Evolutionary conservation across 2,329 filamentous ascomycete species (phyloP), one percentile per base, ranked within the genome.

Genomic region (Pestalotiopsis sp.): DNA sequence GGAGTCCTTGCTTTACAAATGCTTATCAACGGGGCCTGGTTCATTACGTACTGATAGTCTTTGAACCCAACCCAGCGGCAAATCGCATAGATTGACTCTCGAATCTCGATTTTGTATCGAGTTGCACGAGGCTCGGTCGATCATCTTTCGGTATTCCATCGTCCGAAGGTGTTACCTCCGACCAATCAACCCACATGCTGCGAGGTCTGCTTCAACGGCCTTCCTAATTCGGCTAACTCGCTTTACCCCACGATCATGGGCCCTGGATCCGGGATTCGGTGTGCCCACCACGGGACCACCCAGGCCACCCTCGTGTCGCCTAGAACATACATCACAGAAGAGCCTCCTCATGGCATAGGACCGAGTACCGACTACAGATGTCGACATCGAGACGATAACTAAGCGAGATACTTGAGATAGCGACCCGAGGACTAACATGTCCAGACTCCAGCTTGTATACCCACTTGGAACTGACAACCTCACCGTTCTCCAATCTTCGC

Each of bases 331-430:
- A 20, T 9, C 45, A 11, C 11, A 66, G 25, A 67, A 67, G 65
- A 67, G 65, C 65, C 65, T 56, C 65, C 23, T 56, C 14, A 14
- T 20, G 31, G 52, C 41, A 56, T 59, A 41, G 31, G 52, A 67
- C n/a, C 36, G 20, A 39, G 13, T 59, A 31, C 65, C 65, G 65
- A 56, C 39, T 20, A 14, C 38, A 23, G 27, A 45, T 67, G 20
- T 58, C 27, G 23, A 20, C 13, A 25, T 17, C 2, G 23, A 23
- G 57, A n/a, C 57, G 31, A 63, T 63, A 63, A 17, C 61, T 27
- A 49, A 65, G 62, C 62, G 38, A 49, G 38, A 65, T 23, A 45
- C 14, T 27, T n/a, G 38, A 45, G 62, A 52, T 65, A 45, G 62
- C 23, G 39, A 17, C n/a, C 59, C 45, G 20, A 52, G 45, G 13